Evolutionary conservation across 139 green algal species (phyloP), one percentile per base, ranked within the genome.

Genomic region (Chara braunii): DNA sequence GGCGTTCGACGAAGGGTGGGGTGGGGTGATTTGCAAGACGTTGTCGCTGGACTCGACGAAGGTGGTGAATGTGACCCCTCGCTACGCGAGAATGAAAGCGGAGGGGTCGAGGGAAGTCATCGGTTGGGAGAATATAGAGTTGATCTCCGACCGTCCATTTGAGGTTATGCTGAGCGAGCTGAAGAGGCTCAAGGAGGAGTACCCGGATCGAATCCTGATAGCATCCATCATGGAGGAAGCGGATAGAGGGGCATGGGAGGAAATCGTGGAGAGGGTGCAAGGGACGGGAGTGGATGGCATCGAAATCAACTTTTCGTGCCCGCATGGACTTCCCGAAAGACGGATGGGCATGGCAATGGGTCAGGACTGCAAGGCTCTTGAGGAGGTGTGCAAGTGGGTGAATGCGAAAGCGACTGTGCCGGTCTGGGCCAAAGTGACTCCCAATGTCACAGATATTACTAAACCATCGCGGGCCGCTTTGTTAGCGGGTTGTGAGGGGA

Each of bases 361-460:
- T 11, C 86, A 92, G 76, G 77, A 83, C 61, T 84, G 77, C 54
- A 60, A 81, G 26, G 37, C 83, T 37, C 60, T 83, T 35, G 43
- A 55, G n/a, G 79, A 95, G 74, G 89, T 96, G 37, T 94, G 87
- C 60, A 68, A 71, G 26, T 98, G 92, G 92, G 89, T 97, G 72
- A 90, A 90, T 58, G 77, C 70, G 0, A 80, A 77, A 18, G 79
- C 92, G 30, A 92, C 59, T 11, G 74, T 87, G 12, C 92, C 92
- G 0, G 92, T 98, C 35, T 98, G 92, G 92, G 87, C 88, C 61
- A 98, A 98, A 80, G 96, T 98, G 92, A 97, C 92, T 4, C 92
- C 92, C 32, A 98, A 98, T 85, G 86, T 98, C 54, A 98, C 92
- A 2, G 88, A 95, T 63, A 93, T 95, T 70, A 87, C 84, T 6